These are phyloP conservation scores for Lodderomyces beijingensis DNA, from an alignment of 1,139 yeast species.

Conservation along the genomic window DNA sequence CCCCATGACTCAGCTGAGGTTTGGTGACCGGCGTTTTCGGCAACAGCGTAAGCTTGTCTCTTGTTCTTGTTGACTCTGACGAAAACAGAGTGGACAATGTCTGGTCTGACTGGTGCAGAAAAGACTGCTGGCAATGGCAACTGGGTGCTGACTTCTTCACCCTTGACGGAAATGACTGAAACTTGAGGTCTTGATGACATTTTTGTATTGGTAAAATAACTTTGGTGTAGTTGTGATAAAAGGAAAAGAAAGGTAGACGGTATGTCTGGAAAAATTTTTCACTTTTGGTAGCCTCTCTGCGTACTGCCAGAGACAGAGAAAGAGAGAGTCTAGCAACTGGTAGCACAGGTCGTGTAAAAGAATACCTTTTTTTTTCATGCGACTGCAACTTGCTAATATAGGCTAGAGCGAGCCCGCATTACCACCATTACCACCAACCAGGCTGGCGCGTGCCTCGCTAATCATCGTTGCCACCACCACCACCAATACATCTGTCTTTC, in stretches of 20 bases:
- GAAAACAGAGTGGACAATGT: slow-evolving; percentile 97
- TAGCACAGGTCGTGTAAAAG: no score
- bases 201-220: slow-evolving; percentile 15
- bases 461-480: no score
- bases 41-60: slow-evolving; percentile 99
- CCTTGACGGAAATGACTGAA: slow-evolving; percentile 85
- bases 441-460: no score
- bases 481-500: no score
- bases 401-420: no score
- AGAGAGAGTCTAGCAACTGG: no score
- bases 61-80: slow-evolving; percentile 99
- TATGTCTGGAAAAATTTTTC: slow-evolving; percentile 8
- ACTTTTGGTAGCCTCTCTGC: no score
- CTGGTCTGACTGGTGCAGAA: slow-evolving; percentile 99
- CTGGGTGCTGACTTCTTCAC: slow-evolving; percentile 81
- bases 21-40: slow-evolving; percentile 99
- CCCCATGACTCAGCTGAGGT: slow-evolving; percentile 99
- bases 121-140: slow-evolving; percentile 97
- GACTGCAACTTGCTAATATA: no score
- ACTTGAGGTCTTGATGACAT: slow-evolving; percentile 95
- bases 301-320: no score
- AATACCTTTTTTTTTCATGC: no score
- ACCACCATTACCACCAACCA: no score
- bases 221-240: slow-evolving; percentile 21
- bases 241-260: slow-evolving; percentile 13